Evolutionary conservation across 768 basidiomycete species (phyloP), one percentile per base, ranked within the genome.

Genomic region (Podaxis sp.): DNA sequence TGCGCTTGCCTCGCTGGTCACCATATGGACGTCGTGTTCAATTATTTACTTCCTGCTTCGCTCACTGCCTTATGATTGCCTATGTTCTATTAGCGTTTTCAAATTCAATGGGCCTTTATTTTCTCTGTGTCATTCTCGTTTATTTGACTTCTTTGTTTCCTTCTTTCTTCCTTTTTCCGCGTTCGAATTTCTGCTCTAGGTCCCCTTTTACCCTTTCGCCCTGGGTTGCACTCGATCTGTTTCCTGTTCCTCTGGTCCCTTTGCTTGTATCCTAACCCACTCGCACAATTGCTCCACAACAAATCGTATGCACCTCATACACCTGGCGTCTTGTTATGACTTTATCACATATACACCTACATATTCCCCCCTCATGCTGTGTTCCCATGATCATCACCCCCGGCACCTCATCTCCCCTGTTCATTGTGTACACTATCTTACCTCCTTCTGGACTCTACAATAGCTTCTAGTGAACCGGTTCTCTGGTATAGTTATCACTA

Each of bases 211-310:
- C 67, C 69, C 28, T 7, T 22, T 33, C 7, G 13, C 28, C 22
- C 24, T 40, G 60, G 64, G 68, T 68, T 65, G 65, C 69, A 56
- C 66, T 65, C 58, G 64, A 65, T 65, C 62, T 64, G 63, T 65
- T 60, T 55, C 58, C 55, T 48, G 60, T 17, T 64, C 53, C 1
- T 8, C 44, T 46, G 15, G 20, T 48, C 65, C 60, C 60, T 33
- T 63, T 67, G 57, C 64, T 64, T 65, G 58, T 63, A 50, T 61
- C 51, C 58, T 65, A 57, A 28, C 52, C 26, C 51, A 49, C 62
- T 63, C 59, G 26, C 17, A 24, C 33, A 33, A 37, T 28, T 53
- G 44, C 17, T 60, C 59, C 38, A 60, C 50, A 57, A 62, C 30
- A 54, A 24, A 60, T 53, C 63, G 56, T 62, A 66, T 57, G 26